Base-by-base conservation (phyloP, 148 eudicot genomes). In the Silene conica region DNA sequence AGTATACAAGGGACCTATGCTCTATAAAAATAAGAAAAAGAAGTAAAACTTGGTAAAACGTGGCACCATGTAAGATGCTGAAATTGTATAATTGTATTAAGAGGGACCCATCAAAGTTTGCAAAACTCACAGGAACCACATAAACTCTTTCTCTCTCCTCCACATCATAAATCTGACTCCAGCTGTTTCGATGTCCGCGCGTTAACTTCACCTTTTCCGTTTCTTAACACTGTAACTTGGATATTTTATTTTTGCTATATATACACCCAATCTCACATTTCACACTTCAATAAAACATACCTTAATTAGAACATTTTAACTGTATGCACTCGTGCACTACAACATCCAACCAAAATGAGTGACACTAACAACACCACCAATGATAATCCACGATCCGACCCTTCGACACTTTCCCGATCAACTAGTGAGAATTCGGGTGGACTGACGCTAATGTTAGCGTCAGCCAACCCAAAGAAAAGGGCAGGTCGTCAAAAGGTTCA, bases 401-500 rank as follows among this genome's bases (percentile, higher is more conserved):
- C 58, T 26, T 26, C 28, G 74, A 79, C 67, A 48, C 75, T 72
- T 1, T 10, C 16, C 7, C 7, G 70, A 11, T 61, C 70, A 6
- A 73, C 74, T 0, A 86, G 86, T 8, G 85, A 79, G 52, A 85
- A 82, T 1, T 14, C 20, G 1, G 67, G 22, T 0, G 78, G 78
- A 20, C 41, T 82, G 23, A 12, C 12, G 12, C 52, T 46, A 46
- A 25, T 80, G 77, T 41, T 89, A 18, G 97, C 97, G 1, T 86
- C 95, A 0, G 77, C 74, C 26, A 63, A 83, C 67, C 95, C 91
- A 0, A 92, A 92, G 74, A 92, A 86, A 66, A 82, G 87, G 0
- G 93, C 93, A 0, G 96, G 98, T 12, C 74, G 93, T 70, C 89
- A 87, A 83, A 90, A 87, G 83, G 85, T 90, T 75, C 77, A 79